Conservation (phyloP, 768 basidiomycete species). For the Pleurotus citrinopileatus region DNA sequence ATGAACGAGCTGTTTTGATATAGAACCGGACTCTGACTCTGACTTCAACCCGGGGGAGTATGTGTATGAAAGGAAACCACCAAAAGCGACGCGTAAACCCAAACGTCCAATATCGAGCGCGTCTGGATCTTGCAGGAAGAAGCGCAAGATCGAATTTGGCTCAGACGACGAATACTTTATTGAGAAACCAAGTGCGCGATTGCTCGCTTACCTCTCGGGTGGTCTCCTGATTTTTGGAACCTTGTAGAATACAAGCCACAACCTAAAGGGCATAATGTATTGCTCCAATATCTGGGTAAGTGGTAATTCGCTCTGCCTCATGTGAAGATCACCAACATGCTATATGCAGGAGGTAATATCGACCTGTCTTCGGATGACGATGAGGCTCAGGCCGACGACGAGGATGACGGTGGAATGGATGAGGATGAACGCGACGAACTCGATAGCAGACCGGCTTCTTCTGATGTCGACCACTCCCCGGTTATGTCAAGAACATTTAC, state of each 20-base stretch:
- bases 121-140: constrained; percentile 18
- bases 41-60: constrained; percentile 45
- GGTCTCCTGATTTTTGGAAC: neutral
- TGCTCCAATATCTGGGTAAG: constrained; percentile 50
- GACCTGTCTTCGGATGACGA: constrained; percentile 55
- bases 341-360: constrained; percentile 33
- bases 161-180: neutral
- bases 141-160: constrained; percentile 7
- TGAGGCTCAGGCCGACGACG: constrained; percentile 25
- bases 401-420: constrained; percentile 19
- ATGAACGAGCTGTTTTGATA: neutral
- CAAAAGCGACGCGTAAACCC: constrained; percentile 23
- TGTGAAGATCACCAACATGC: neutral
- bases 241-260: neutral
- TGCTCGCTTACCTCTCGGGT: too few relatives aligned
- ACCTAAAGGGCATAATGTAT: constrained; percentile 32
- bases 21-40: constrained; percentile 47
- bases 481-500: neutral
- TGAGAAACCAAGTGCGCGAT: neutral
- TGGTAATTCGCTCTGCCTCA: neutral
- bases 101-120: constrained; percentile 4
- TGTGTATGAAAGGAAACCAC: constrained; percentile 26
- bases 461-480: constrained; percentile 4
- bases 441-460: neutral
- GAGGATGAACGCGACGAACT: constrained; percentile 23